Evolutionary conservation across 2,329 filamentous ascomycete genomes (phyloP).

Genomic region (Mycocentrospora acerina): DNA sequence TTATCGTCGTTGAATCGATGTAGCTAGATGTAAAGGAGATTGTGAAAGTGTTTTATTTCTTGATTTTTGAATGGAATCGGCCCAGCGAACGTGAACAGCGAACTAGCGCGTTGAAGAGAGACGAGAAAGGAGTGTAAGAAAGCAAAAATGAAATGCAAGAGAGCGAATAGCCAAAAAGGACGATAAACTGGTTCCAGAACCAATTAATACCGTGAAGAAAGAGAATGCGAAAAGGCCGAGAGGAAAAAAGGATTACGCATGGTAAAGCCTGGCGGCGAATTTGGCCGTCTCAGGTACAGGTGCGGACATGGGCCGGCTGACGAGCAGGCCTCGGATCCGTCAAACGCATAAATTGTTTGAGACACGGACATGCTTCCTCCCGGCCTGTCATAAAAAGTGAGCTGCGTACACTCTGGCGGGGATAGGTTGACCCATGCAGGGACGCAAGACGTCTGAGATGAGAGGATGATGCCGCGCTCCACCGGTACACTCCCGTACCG

Average conservation of each 20-base stretch:
- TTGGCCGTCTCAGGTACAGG: conserved; percentile 37
- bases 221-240: conserved; percentile 15
- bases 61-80: neutral
- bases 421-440: conserved; percentile 19
- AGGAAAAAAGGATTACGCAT: conserved; percentile 20
- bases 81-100: neutral
- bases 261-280: conserved; percentile 25
- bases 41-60: conserved; percentile 2
- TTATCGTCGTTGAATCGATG: conserved; percentile 4
- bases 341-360: conserved; percentile 43
- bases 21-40: neutral
- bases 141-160: conserved; percentile 12
- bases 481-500: conserved; percentile 12
- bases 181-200: conserved; percentile 21
- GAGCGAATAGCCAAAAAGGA: conserved; percentile 22
- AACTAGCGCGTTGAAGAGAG: conserved; percentile 5
- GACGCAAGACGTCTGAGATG: conserved; percentile 24
- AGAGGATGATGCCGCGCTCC: conserved; percentile 19
- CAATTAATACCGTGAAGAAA: conserved; percentile 19
- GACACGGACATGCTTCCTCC: conserved; percentile 26
- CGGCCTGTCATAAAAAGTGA: conserved; percentile 27
- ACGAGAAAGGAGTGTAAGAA: conserved; percentile 7
- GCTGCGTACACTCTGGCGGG: neutral
- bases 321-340: conserved; percentile 25
- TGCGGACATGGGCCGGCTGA: conserved; percentile 32